phyloP scores from a whole-genome alignment of 2,329 filamentous ascomycete genomes.

The Diplodia intermedia region DNA sequence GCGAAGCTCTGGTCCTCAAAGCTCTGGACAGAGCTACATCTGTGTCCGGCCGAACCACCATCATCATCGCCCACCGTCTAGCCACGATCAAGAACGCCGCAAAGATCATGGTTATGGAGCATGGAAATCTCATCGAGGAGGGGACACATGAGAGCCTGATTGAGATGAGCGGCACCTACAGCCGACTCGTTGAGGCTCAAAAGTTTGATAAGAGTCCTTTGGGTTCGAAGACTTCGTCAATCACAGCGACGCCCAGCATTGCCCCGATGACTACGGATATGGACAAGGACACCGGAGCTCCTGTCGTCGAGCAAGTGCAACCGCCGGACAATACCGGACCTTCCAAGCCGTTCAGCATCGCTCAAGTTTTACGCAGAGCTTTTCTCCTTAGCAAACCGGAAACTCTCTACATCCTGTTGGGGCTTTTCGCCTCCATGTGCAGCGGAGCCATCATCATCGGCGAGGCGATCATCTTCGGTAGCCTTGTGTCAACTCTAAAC shows the following conservation, averaged over 20 bases:
- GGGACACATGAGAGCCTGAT: conserved; percentile 44
- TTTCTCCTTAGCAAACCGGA: conserved; percentile 48
- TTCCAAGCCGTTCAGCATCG: conserved; percentile 32
- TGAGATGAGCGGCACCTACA: conserved; percentile 42
- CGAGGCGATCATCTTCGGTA: conserved; percentile 64
- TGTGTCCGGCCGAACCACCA: conserved; percentile 42
- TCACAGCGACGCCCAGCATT: conserved; percentile 29
- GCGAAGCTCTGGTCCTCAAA: conserved; percentile 44
- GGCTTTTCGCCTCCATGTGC: conserved; percentile 53
- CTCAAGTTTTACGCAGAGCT: conserved; percentile 39
- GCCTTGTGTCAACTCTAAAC: conserved; percentile 60
- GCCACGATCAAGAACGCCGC: conserved; percentile 48
- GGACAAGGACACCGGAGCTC: conserved; percentile 15
- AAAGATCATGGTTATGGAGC: conserved; percentile 47
- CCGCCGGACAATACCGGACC: neutral
- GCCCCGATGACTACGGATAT: conserved; percentile 16
- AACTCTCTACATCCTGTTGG: conserved; percentile 49
- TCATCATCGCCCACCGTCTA: conserved; percentile 48
- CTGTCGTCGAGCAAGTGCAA: neutral
- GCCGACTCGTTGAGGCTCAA: conserved; percentile 45
- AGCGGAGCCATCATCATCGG: conserved; percentile 64
- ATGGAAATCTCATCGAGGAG: conserved; percentile 43
- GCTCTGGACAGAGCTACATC: conserved; percentile 45
- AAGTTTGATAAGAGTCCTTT: conserved; percentile 43
- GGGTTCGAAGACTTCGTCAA: conserved; percentile 30